Conservation (phyloP, 106 monocot species). For the Platanthera guangdongensis region DNA sequence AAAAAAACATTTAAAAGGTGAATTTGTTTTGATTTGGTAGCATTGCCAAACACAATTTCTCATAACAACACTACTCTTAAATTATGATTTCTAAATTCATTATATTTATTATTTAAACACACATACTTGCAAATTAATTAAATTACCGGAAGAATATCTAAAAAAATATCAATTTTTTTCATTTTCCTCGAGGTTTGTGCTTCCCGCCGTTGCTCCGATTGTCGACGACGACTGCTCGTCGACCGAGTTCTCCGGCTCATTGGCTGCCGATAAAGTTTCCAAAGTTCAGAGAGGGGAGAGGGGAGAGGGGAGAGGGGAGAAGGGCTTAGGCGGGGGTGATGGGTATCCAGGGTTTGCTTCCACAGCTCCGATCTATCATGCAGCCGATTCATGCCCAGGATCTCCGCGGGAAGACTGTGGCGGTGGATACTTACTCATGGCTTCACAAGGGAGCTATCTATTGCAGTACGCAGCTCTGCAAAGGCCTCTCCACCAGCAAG, state of each 20-base stretch:
- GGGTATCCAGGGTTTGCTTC: constrained; percentile 92
- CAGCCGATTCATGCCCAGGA: constrained; percentile 64
- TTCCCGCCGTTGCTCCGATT: constrained; percentile 1
- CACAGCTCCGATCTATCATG: constrained; percentile 89
- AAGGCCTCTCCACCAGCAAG: constrained; percentile 77
- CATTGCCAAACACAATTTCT: too few relatives aligned
- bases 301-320: neutral
- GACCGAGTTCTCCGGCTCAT: neutral
- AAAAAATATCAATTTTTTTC: too few relatives aligned
- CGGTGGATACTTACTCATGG: constrained; percentile 97
- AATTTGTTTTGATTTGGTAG: too few relatives aligned
- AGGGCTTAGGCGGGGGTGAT: constrained; percentile 18
- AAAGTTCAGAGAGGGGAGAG: neutral
- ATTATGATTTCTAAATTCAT: too few relatives aligned
- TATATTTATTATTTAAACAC: too few relatives aligned
- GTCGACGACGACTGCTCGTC: neutral
- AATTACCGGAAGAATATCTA: too few relatives aligned
- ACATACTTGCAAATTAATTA: too few relatives aligned
- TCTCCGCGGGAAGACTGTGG: constrained; percentile 65
- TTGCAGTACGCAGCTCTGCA: constrained; percentile 89
- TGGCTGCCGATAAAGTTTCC: neutral
- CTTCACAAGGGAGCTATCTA: constrained; percentile 97
- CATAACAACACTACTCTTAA: too few relatives aligned
- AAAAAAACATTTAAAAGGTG: too few relatives aligned
- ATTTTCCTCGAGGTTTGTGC: neutral